These are phyloP conservation scores for Myrica gale DNA, from an alignment of 306 rosid species.

Conservation along the genomic window DNA sequence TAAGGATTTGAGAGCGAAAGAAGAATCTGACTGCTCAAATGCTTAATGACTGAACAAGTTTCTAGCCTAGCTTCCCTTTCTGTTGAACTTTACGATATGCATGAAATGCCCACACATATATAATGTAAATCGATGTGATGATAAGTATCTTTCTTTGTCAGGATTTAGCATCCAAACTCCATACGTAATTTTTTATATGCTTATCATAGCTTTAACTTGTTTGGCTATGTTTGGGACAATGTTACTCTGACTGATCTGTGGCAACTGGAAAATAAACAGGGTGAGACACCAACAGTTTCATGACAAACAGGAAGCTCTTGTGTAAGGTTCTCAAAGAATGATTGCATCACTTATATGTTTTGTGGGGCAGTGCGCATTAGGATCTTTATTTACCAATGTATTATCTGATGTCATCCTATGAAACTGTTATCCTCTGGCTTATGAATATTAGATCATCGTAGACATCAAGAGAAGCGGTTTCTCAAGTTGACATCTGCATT, in stretches of 20 bases:
- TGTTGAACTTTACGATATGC: too few species aligned
- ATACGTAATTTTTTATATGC: too few species aligned
- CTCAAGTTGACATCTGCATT: background rate
- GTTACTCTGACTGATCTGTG: background rate
- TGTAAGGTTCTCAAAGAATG: background rate
- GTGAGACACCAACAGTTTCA: background rate
- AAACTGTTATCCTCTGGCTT: background rate
- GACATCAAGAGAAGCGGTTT: background rate
- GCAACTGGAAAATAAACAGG: background rate
- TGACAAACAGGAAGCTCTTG: background rate
- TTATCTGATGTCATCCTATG: background rate
- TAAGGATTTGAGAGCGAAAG: too few species aligned
- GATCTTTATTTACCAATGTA: background rate
- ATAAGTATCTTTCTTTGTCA: background rate
- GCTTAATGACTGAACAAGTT: too few species aligned
- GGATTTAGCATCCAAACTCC: background rate
- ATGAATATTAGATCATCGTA: background rate
- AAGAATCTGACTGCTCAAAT: too few species aligned
- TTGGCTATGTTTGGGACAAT: too few species aligned
- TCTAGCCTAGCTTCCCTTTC: too few species aligned
- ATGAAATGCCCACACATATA: too few species aligned
- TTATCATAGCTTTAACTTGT: background rate
- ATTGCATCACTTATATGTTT: too few species aligned
- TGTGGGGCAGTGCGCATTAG: background rate
- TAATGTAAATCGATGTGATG: too few species aligned